Evolutionary conservation across 257 asterid genomes (phyloP), one percentile per base, ranked within the genome.

Genomic region (Verbascum thapsus): DNA sequence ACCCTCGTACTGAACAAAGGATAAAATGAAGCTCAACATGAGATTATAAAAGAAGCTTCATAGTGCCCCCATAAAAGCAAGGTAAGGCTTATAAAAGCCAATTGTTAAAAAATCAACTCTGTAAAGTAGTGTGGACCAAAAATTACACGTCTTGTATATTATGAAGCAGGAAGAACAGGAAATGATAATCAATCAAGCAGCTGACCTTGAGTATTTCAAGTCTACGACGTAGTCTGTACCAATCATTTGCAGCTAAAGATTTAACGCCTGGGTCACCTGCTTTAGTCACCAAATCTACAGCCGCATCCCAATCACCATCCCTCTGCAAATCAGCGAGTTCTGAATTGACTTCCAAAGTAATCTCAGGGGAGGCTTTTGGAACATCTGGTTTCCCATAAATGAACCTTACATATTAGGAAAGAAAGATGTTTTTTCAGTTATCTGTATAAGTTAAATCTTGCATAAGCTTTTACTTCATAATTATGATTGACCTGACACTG

Each of bases 361-460:
- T 78, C 78, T 92, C 90, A 8, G 56, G 73, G 23, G 96, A 87
- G 60, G 97, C 90, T 76, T 77, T 82, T 5, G 99, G 99, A 69
- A 90, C 95, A 81, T 85, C 87, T 49, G 99, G 97, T 73, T 78
- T 90, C 81, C 99, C 99, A 51, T 92, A 89, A 37, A 92, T 84
- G 83, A 83, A 89, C 99, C 97, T 92, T 77, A 58, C 30, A 74
- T 45, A 55, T 42, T 61, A 78, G 43, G 58, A 54, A 45, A 40
- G 64, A 70, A 59, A 61, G 56, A 69, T 26, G 22, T 23, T 39
- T 37, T 51, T 47, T 66, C 42, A 52, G 40, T 66, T 35, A 58
- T n/a, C 53, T 67, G 40, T 40, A 40, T 22, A 19, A 40, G 37
- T 22, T 26, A 18, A 30, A 6, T 63, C 26, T 41, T 38, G 40